Base-by-base conservation (phyloP, 2,329 filamentous ascomycete genomes). In the Beauveria sp. region DNA sequence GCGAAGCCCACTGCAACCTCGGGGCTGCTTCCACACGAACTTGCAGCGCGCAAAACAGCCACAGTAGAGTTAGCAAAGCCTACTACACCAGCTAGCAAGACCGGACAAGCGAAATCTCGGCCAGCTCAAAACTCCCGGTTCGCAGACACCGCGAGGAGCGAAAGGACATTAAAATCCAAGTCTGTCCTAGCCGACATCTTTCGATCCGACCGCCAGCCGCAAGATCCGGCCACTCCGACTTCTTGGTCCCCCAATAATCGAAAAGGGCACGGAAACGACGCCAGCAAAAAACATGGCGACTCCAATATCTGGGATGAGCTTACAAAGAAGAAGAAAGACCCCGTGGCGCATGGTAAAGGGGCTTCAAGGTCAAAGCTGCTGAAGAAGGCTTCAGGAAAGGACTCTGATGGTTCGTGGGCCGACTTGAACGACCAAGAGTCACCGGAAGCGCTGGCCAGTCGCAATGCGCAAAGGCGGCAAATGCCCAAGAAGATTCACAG, bases 1-100 rank as follows among this genome's bases (percentile, higher is more conserved):
- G 61, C 58, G 60, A 65, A 38, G 60, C 63, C 56, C 24, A 52
- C 64, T n/a, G 47, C 56, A 3, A 50, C 59, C 4, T 66, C 67
- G 38, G 67, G 66, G 2, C 66, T 77, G 43, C 70, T 77, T 6
- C 75, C 75, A 3, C 75, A 77, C 51, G 75, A 77, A 60, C 54
- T 66, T n/a, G 70, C 71, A 43, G 75, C 75, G 42, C 72, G 73
- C 10, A 59, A 68, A 56, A 70, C 66, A 54, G 67, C 45, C 10
- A 28, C 42, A 9, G 18, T 34, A 52, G 49, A 55, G 18, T 14
- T 51, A 5, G 43, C 60, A 2, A 30, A 70, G 56, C 64, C 67
- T 24, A 46, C 66, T 9, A 58, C 64, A 28, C 57, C 64, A 22
- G 63, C 66, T 52, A 38, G 18, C 18, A n/a, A 38, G 3, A 3